These are phyloP conservation scores for Agaricus sinodeliciosus DNA, from an alignment of 768 basidiomycete genomes.

Conservation along the genomic window DNA sequence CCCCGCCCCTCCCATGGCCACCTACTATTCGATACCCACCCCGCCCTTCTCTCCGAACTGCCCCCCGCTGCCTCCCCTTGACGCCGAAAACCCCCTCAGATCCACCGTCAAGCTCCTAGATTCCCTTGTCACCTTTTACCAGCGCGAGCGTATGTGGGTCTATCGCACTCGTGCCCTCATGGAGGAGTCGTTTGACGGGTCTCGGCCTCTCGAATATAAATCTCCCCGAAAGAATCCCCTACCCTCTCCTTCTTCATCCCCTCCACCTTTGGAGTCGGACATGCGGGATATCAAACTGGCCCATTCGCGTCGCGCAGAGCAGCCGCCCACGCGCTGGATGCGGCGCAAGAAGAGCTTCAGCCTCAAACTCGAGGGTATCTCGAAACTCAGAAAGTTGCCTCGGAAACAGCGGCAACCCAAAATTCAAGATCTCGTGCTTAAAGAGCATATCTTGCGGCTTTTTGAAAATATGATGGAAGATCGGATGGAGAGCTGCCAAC, in stretches of 20 bases:
- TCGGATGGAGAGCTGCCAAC: conserved; percentile 70
- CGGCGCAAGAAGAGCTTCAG: conserved; percentile 57
- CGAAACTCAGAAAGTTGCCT: conserved; percentile 15
- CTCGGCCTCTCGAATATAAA: background rate
- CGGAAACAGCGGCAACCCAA: conserved; percentile 14
- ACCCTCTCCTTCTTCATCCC: background rate
- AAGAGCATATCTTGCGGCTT: conserved; percentile 53
- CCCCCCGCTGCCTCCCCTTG: conserved; percentile 17
- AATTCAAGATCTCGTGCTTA: conserved; percentile 13
- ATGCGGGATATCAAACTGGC: background rate
- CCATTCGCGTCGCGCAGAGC: conserved; percentile 4
- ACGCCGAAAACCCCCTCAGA: conserved; percentile 27
- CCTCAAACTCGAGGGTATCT: conserved; percentile 30
- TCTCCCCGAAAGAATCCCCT: background rate
- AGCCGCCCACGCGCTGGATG: conserved; percentile 36
- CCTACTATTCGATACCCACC: conserved; percentile 24
- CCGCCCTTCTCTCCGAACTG: conserved; percentile 29
- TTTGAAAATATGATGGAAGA: conserved; percentile 70
- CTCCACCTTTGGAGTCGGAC: background rate
- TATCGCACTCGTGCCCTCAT: conserved; percentile 57
- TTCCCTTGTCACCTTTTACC: conserved; percentile 59
- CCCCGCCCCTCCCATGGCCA: conserved; percentile 17
- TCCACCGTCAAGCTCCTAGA: conserved; percentile 56
- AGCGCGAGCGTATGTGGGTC: conserved; percentile 67
- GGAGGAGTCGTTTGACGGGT: conserved; percentile 33